Evolutionary conservation across 768 basidiomycete species (phyloP), one percentile per base, ranked within the genome.

Genomic region (Mycena galericulata): DNA sequence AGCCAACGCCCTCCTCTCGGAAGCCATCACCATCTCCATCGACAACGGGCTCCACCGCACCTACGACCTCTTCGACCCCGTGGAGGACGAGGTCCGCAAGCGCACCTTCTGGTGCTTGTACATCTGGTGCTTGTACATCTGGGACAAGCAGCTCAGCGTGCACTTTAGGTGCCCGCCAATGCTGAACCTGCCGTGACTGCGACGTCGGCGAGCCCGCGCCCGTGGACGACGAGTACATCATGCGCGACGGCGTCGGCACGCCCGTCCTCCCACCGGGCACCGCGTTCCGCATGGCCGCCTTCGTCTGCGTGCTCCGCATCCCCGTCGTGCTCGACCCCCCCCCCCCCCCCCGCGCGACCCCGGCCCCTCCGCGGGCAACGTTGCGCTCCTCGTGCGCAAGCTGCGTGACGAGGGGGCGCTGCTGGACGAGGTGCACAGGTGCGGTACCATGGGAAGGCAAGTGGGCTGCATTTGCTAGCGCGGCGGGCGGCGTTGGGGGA

Each of bases 51-150:
- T 54, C 34, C 53, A 54, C 36, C 53, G 53, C 2, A 90, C 89
- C 15, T 94, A 94, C 75, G 92, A 94, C 75, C 85, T 94, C 57
- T 54, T 38, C 53, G 53, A 54, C 53, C 5, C 34, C 36, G 34
- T 38, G 34, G 34, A 97, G 77, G 92, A 93, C 67, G 95, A 97
- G 77, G 90, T 96, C 30, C 88, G 96, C 65, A 97, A 97, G 79
- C 90, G 96, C 72, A 97, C 96, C 0, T 98, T 98, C 79, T 98
- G 96, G 95, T 94, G 94, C 66, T 94, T n/a, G n/a, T n/a, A n/a
- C n/a, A n/a, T n/a, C n/a, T n/a, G n/a, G n/a, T n/a, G n/a, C n/a
- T n/a, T 97, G 29, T 98, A 97, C 80, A 87, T 94, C 55, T 97
- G 96, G 96, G 96, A 98, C 80, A 97, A 98, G 80, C 96, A 97